Evolutionary conservation across 768 basidiomycete species (phyloP), one percentile per base, ranked within the genome.

Genomic region (Termitomyces sp.): DNA sequence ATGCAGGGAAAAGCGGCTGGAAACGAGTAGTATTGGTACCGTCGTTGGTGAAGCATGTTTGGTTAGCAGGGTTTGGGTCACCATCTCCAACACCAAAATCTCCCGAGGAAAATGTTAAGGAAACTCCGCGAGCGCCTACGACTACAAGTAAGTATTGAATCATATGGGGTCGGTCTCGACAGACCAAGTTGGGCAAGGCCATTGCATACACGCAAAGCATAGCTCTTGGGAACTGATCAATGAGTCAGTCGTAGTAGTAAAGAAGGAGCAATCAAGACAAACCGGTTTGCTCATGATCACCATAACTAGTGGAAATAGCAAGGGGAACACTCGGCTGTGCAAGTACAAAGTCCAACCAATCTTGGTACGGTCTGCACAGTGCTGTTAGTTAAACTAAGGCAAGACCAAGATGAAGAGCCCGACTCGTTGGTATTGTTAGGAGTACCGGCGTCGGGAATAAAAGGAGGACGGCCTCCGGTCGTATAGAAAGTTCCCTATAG

Each of bases 41-140:
- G 63, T 86, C 79, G 65, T 89, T 90, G 1, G 85, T 79, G 57
- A 77, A 69, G 67, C 90, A 91, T 40, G 69, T 36, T 56, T 85
- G 81, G 6, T 76, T 83, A 0, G 74, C 72, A 17, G 85, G 85
- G 68, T 88, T 60, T 0, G 80, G 51, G 82, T 72, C 42, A 29
- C 81, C 79, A 68, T 86, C 89, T 4, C 90, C 89, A n/a, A 89
- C 89, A 20, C 90, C 90, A 17, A 68, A 69, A 63, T 91, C 89
- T 29, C 89, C 89, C 25, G 86, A 87, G 14, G 84, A 78, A 72
- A 89, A 89, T 43, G 85, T 68, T 15, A 91, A 46, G 8, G 88
- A 84, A 20, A 86, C 77, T n/a, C 91, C 91, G 0, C 88, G 83
- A 55, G 78, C 83, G 57, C 88, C 88, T 85, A 43, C 20, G 17